Base-by-base conservation (phyloP, 2,329 filamentous ascomycete species). In the Botrytis cinerea region DNA sequence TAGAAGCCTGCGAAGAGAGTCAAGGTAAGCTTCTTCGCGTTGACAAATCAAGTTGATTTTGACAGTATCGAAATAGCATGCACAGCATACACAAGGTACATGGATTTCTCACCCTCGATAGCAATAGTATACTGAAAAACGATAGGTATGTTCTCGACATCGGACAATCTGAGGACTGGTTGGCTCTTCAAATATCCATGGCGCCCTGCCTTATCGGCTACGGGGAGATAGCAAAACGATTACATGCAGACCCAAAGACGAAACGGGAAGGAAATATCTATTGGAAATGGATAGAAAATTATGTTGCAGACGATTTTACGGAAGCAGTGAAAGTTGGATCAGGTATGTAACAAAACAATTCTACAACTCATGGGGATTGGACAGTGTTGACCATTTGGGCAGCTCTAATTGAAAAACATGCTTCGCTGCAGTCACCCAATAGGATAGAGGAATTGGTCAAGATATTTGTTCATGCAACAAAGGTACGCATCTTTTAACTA, bases 151-250 rank as follows among this genome's bases (percentile, higher is more conserved):
- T 97, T 40, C 89, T 98, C 72, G 95, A 98, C 79, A 87, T 97
- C 32, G 95, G 95, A 10, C 90, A 94, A 78, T 94, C 92, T 2
- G 90, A 96, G 80, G 94, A 97, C 83, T 97, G 92, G 90, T 86
- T 98, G 62, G 94, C 91, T 6, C 87, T 98, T 16, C 94, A 97
- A 79, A 85, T 98, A 75, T 91, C 93, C 7, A 86, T 98, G 71
- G 90, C 95, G 22, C 94, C 95, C 0, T 98, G 95, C 80, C 85
- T 97, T 46, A 87, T 98, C n/a, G 95, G 95, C 60, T 98, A 98
- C 81, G 91, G 91, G 16, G 89, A 89, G 73, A 93, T 97, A 74
- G 95, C 93, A 9, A 86, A 87, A 78, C 88, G 93, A 78, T 85
- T 97, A 4, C 86, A 90, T 78, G 85, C 85, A 22, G 90, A 92